Conservation (phyloP, 257 asterid genomes). For the Vinca minor region DNA sequence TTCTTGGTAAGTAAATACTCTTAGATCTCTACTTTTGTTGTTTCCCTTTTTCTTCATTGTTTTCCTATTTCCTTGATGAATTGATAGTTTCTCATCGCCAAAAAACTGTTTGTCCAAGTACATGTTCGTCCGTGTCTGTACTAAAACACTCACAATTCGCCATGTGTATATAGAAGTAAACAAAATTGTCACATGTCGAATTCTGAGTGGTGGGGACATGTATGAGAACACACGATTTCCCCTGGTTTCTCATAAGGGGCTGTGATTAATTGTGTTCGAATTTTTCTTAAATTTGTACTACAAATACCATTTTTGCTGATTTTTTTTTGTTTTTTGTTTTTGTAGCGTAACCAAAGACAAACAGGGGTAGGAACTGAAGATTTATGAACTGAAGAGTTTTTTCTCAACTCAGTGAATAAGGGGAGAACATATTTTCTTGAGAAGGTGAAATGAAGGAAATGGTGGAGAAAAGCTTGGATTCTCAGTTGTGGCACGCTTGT, state of each 20-base stretch:
- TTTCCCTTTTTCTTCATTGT: not conserved
- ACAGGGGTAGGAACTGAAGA: conserved; percentile 2
- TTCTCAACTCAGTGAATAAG: conserved; percentile 4
- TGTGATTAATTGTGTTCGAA: not conserved
- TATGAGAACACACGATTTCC: no score
- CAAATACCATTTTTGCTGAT: no score
- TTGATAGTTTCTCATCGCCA: not conserved
- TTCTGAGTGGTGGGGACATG: no score
- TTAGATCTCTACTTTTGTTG: conserved; percentile 12
- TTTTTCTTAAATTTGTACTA: not conserved
- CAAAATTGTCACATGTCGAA: no score
- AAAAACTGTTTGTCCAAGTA: no score
- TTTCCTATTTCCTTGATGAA: not conserved
- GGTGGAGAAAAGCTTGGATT: conserved; percentile 36
- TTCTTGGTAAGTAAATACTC: conserved; percentile 5
- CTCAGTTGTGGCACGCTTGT: conserved; percentile 72
- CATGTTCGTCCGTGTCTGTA: no score
- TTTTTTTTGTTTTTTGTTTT: not conserved
- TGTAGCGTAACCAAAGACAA: conserved; percentile 1
- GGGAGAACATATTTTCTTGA: not conserved
- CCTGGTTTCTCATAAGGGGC: not conserved
- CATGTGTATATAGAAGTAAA: no score
- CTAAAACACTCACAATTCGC: no score
- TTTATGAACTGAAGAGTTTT: not conserved
- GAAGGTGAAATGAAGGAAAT: conserved; percentile 25